A percentile compares a stretch with the other conserved stretches of the same genome.
These are phyloP conservation scores for Cladosporium sphaerospermum DNA, from an alignment of 2,329 filamentous ascomycete genomes.

Conservation along the genomic window DNA sequence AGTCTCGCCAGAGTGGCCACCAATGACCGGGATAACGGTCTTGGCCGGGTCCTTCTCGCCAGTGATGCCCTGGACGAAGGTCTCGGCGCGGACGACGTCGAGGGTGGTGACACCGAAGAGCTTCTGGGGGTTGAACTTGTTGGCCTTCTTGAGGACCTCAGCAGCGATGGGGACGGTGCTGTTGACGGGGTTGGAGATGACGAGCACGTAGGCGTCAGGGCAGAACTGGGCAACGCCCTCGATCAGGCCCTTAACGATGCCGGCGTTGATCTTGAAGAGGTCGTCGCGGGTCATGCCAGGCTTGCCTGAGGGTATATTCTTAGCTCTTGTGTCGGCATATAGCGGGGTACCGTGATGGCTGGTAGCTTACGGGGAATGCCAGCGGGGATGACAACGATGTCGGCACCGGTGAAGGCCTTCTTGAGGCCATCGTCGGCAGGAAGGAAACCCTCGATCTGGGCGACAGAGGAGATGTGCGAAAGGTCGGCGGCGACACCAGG, in stretches of 20 bases:
- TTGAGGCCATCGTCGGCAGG: conserved; percentile 79
- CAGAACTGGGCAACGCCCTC: conserved; percentile 80
- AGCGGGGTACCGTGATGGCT: conserved; percentile 1
- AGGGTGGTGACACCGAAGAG: conserved; percentile 98
- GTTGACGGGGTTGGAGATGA: conserved; percentile 99
- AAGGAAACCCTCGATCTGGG: conserved; percentile 81
- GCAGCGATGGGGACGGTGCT: conserved; percentile 96
- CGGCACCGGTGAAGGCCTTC: conserved; percentile 81
- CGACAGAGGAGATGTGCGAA: conserved; percentile 90
- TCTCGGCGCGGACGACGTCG: conserved; percentile 96
- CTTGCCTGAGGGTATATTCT: conserved; percentile 60
- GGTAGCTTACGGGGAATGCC: conserved; percentile 75
- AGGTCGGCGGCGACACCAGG: conserved; percentile 93
- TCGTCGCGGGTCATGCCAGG: conserved; percentile 99
- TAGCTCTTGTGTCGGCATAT: conserved; percentile 11
- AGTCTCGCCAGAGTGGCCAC: conserved; percentile 95
- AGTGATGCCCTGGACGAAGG: conserved; percentile 80
- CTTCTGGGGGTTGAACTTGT: conserved; percentile 89
- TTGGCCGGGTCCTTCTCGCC: conserved; percentile 78
- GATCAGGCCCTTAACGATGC: conserved; percentile 91
- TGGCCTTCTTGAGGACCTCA: conserved; percentile 89
- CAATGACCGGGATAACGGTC: conserved; percentile 83
- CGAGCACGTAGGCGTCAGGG: conserved; percentile 88
- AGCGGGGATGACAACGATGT: conserved; percentile 95
- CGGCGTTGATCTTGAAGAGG: conserved; percentile 99